A percentile compares a stretch with the other conserved stretches of the same genome.
phyloP scores from a whole-genome alignment of 2,329 filamentous ascomycete species.

The Aspergillus piperis region DNA sequence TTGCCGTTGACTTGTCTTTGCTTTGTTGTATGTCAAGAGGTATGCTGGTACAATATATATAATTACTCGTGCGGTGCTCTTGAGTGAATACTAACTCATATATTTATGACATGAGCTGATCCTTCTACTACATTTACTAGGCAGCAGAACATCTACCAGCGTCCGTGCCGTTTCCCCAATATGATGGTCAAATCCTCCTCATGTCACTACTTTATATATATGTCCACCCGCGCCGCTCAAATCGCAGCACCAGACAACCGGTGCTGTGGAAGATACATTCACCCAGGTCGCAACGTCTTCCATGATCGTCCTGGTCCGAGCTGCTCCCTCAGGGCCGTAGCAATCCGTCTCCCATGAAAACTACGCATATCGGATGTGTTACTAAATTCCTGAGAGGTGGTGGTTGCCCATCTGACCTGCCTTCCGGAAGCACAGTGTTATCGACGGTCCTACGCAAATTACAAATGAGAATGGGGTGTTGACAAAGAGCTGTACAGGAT shows the following conservation, averaged over 20 bases:
- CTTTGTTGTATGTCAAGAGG: too few species aligned
- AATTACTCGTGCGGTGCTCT: not conserved
- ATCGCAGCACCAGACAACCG: slow-evolving; percentile 17
- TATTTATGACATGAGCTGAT: not conserved
- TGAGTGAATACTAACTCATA: not conserved
- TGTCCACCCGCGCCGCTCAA: not conserved
- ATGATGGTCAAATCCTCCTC: not conserved
- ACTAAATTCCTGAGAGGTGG: slow-evolving; percentile 22
- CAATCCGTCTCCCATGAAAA: slow-evolving; percentile 47
- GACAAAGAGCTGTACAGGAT: slow-evolving; percentile 26
- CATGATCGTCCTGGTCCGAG: slow-evolving; percentile 28
- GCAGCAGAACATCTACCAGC: not conserved
- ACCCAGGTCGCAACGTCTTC: slow-evolving; percentile 30
- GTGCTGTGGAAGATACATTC: slow-evolving; percentile 29
- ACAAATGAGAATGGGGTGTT: slow-evolving; percentile 43
- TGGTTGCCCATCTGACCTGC: slow-evolving; percentile 53
- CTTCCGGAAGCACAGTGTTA: slow-evolving; percentile 40
- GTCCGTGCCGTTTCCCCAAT: not conserved
- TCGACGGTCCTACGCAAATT: slow-evolving; percentile 37
- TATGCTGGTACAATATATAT: too few species aligned
- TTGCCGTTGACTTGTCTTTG: too few species aligned
- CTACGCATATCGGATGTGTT: slow-evolving; percentile 30
- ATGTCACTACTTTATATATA: not conserved
- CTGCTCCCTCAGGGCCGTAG: slow-evolving; percentile 22
- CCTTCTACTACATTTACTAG: not conserved